Evolutionary conservation across 495 filamentous ascomycete genomes (phyloP), one percentile per base, ranked within the genome.

Genomic region (Haplographium delicatum): DNA sequence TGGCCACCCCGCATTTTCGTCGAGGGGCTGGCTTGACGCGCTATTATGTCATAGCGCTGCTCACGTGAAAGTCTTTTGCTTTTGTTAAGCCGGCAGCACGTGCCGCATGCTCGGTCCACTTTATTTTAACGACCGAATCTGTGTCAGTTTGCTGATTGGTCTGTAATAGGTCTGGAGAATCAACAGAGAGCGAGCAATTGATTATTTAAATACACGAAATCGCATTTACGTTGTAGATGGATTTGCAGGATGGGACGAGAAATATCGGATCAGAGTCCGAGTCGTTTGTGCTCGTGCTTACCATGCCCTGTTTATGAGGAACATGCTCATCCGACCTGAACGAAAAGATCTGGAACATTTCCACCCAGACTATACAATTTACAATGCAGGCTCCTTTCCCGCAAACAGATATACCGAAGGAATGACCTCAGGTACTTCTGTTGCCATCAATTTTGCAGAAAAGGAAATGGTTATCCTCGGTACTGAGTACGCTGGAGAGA

Each of bases 281-380:
- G 91, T 98, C 54, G 89, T 98, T 66, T 98, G 93, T 73, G 93
- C 93, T 55, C 88, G 93, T 67, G 93, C 93, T 71, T 98, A 98
- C 79, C 93, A 98, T 79, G 93, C 93, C 56, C 81, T 98, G 52
- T 98, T 98, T 87, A 98, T 98, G 93, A 88, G 94, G 62, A 98
- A 98, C 78, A 98, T 98, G 93, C 87, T 98, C 65, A 98, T 98
- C 76, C 85, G 93, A 64, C 93, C 93, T 50, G 73, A 80, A 37
- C 78, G 76, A 44, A 87, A 91, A 70, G 90, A 97, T 78, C 83
- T 98, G 34, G 82, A 94, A 71, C 79, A 87, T 74, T 98, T 98
- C 81, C 89, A 95, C 70, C 93, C 93, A 56, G 89, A 98, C 77
- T 98, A 98, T 78, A 89, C 90, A 60, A 97, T 98, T 75, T 98